Evolutionary conservation across 257 asterid genomes (phyloP), one percentile per base, ranked within the genome.

Genomic region (Solanum sejunctum): DNA sequence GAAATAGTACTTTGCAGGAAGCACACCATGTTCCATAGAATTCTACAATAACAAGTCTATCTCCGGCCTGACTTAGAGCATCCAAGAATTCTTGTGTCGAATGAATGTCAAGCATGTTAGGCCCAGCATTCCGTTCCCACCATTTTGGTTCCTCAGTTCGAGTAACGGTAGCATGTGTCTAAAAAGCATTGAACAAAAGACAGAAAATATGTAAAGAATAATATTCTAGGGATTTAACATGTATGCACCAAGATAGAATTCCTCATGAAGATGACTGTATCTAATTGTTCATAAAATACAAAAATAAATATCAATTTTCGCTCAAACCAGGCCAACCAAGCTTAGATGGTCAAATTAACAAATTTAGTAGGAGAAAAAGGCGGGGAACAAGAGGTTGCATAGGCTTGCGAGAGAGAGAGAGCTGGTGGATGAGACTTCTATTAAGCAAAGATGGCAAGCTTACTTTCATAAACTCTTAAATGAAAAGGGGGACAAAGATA

Each of bases 11-110:
- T 86, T 94, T 91, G 84, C 97, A 95, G 85, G 98, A 95, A 88
- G 98, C 98, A 85, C 98, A 95, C 98, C 98, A 95, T 72, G 98
- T 94, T 56, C 95, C 98, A 80, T 94, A 95, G 89, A 94, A 89
- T 77, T 95, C 98, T 43, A 93, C 99, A 83, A 95, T 89, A 84
- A 94, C 99, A 66, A 95, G 90, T 86, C 91, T 91, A 17, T 95
- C 99, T 87, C 95, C 96, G 83, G 98, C 99, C 88, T 93, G 87
- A 81, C 94, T 93, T 87, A 95, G 86, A 81, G 95, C 96, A 83
- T 67, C 90, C 87, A 93, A 89, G 86, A 95, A 91, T 66, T 95
- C 99, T 84, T 92, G 87, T 4, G 95, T 91, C 15, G 98, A 95
- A 90, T 95, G 99, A 84, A 95, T 93, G 86, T 95, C 99, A 47